Conservation (phyloP, 2,329 filamentous ascomycete species). For the Paecilomyces variotii region DNA sequence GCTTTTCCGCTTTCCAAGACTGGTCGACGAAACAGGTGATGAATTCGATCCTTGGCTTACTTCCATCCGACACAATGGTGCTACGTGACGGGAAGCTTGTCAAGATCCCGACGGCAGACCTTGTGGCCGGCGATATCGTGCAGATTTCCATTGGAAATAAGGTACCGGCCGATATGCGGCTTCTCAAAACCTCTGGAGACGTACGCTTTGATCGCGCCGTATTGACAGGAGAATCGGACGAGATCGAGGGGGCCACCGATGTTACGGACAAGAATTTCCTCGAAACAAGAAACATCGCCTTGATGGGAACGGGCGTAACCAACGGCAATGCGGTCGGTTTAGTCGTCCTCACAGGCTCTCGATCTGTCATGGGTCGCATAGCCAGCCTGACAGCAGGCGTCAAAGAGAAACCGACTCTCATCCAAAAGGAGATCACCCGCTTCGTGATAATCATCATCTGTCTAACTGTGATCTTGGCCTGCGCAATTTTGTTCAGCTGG, state of each 20-base stretch:
- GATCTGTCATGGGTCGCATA: constrained; percentile 69
- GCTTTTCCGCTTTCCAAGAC: constrained; percentile 64
- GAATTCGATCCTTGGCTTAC: constrained; percentile 69
- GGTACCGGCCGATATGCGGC: constrained; percentile 65
- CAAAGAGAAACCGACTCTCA: constrained; percentile 58
- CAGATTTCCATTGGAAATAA: constrained; percentile 65
- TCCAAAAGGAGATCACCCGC: constrained; percentile 64
- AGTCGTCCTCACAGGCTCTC: constrained; percentile 63
- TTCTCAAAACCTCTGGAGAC: constrained; percentile 62
- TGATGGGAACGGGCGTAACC: constrained; percentile 70
- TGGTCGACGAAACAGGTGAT: constrained; percentile 71
- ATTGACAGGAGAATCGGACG: constrained; percentile 63
- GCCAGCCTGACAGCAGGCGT: constrained; percentile 65
- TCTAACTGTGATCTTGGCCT: constrained; percentile 59
- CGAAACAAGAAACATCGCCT: constrained; percentile 66
- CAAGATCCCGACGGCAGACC: constrained; percentile 48
- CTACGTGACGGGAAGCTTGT: constrained; percentile 53
- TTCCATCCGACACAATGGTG: constrained; percentile 62
- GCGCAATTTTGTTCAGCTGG: constrained; percentile 45
- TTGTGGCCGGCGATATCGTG: constrained; percentile 69
- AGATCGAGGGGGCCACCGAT: constrained; percentile 56
- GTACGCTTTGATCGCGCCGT: constrained; percentile 67
- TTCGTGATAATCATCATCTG: constrained; percentile 64
- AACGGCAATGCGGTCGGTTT: constrained; percentile 61
- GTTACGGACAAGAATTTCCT: constrained; percentile 66